Base-by-base conservation (phyloP, 352 stramenopile genomes). In the Halophytophthora polymorphica region DNA sequence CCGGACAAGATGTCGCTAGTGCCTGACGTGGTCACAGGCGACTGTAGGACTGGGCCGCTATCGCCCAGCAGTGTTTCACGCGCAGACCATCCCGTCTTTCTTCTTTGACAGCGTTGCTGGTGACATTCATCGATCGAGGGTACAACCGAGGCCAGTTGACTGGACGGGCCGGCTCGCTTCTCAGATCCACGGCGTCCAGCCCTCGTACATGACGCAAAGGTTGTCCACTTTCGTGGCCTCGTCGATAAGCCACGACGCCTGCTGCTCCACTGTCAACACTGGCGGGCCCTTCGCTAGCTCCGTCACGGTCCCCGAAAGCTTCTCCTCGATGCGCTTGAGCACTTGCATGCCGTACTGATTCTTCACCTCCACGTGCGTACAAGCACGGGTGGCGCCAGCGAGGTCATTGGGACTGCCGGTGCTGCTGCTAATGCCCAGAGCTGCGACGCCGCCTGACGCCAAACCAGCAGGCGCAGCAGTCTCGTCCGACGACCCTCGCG, bases 181-280 rank as follows among this genome's bases (percentile, higher is more conserved):
- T 79, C 72, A 95, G 49, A 95, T 95, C 84, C 84, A 95, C 17
- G 84, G 83, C 2, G 83, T 95, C 84, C 84, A 95, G 18, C 84
- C 84, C 74, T 95, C 84, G 53, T 95, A 95, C 84, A 95, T 95
- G 45, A 89, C 71, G 36, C 80, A 91, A 4, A 95, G 61, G 49
- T 95, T 95, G 65, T 95, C 83, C 0, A 69, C 69, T 29, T 78
- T 90, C 0, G 83, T 90, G 8, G 84, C 80, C 36, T 90, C 71
- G 14, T 79, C 64, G 38, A 95, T 91, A 4, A 95, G 61, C 78
- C 77, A 95, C 14, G 70, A 69, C n/a, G 81, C 73, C 53, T 95
- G 84, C 43, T 93, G 67, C 18, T 86, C 71, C 7, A 91, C 71
- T 7, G 72, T 86, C 34, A 93, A 36, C 31, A 75, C 46, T 2